Evolutionary conservation across 768 basidiomycete species (phyloP).

Genomic region (Trichaptum fuscoviolaceum): DNA sequence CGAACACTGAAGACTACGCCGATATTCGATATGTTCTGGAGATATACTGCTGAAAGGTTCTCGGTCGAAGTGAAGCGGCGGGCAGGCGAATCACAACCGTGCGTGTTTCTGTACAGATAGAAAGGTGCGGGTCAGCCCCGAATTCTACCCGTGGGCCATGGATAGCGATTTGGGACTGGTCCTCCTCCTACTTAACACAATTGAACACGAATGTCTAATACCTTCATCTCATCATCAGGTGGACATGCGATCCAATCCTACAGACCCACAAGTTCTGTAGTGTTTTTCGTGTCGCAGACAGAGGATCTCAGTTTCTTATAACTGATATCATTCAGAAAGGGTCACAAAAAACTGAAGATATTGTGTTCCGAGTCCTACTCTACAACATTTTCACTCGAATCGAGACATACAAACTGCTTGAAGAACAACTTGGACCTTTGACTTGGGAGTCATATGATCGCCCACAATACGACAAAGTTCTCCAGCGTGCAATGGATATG

Average conservation of each 20-base stretch:
- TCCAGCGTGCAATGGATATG: constrained; percentile 33
- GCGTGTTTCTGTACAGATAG: constrained; percentile 20
- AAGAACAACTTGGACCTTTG: constrained; percentile 45
- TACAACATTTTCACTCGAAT: constrained; percentile 71
- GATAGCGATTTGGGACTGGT: background rate
- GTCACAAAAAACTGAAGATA: constrained; percentile 50
- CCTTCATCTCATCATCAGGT: constrained; percentile 31
- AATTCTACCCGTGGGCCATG: background rate
- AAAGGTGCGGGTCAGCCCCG: background rate
- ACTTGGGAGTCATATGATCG: constrained; percentile 58
- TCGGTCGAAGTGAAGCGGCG: constrained; percentile 51
- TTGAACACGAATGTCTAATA: background rate
- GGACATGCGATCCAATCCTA: constrained; percentile 64
- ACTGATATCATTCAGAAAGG: constrained; percentile 66
- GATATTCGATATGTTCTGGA: constrained; percentile 59
- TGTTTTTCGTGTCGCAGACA: constrained; percentile 69
- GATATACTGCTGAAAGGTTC: constrained; percentile 52
- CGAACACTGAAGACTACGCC: constrained; percentile 39
- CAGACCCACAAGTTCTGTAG: constrained; percentile 61
- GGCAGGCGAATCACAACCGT: constrained; percentile 47
- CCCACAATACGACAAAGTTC: constrained; percentile 45
- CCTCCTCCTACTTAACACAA: background rate
- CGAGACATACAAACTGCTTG: constrained; percentile 65
- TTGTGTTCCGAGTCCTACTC: constrained; percentile 65
- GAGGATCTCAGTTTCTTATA: constrained; percentile 63